These are phyloP conservation scores for Paecilomyces formosus DNA, from an alignment of 2,329 filamentous ascomycete genomes.

Conservation along the genomic window DNA sequence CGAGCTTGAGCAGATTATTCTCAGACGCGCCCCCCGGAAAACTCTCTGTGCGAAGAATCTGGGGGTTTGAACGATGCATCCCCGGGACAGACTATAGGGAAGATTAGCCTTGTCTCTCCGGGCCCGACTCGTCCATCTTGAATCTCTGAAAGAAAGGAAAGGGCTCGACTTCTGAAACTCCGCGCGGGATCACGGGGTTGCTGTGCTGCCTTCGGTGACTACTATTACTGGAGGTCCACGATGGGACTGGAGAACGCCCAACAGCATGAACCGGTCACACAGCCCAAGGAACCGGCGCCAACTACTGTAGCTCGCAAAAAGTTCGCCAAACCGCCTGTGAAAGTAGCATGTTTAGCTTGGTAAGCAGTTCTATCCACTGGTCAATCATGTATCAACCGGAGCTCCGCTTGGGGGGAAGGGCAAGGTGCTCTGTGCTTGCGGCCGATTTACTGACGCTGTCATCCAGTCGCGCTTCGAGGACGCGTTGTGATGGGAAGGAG, in stretches of 20 bases:
- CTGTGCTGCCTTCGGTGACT: background rate
- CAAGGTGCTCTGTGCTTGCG: background rate
- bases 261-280: conserved; percentile 1
- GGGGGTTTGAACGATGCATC: background rate
- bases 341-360: conserved; percentile 38
- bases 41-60: background rate
- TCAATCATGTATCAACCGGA: background rate
- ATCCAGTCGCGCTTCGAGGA: conserved; percentile 34
- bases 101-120: background rate
- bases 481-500: conserved; percentile 37
- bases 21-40: background rate
- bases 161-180: background rate
- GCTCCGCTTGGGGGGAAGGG: background rate
- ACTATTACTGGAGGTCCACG: no score
- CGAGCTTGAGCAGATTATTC: conserved; percentile 5
- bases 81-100: background rate
- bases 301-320: conserved; percentile 32
- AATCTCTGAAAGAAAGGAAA: background rate
- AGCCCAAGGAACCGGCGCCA: conserved; percentile 14
- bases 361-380: conserved; percentile 16
- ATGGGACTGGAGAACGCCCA: conserved; percentile 17
- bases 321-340: conserved; percentile 38
- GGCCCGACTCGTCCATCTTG: background rate
- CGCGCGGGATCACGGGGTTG: background rate
- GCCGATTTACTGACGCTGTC: background rate